A percentile compares a stretch with the other conserved stretches of the same genome.
Evolutionary conservation across 164 flowering plant genomes (phyloP).

Genomic region (Berberis vulgaris): DNA sequence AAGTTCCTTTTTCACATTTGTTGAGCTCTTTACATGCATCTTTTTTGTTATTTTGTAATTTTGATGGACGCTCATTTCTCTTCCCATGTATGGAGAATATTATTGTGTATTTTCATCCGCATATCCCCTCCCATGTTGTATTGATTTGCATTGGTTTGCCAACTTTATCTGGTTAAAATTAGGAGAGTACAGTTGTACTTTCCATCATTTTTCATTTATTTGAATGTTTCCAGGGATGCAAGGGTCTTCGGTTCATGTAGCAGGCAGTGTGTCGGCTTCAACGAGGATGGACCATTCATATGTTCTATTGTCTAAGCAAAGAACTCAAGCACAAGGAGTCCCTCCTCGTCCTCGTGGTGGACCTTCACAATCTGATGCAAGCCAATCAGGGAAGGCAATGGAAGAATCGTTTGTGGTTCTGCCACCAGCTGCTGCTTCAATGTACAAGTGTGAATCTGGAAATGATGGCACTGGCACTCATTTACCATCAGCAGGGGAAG

Average conservation of each 20-base stretch:
- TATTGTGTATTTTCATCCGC: no score
- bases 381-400: constrained; percentile 66
- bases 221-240: constrained; percentile 59
- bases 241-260: constrained; percentile 62
- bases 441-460: constrained; percentile 63
- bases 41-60: no score
- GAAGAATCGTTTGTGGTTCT: constrained; percentile 95
- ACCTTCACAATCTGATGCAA: constrained; percentile 36
- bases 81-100: no score
- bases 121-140: no score
- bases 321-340: constrained; percentile 41
- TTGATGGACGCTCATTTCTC: no score
- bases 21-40: no score
- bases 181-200: no score
- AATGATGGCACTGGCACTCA: constrained; percentile 54
- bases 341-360: constrained; percentile 75
- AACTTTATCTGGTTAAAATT: no score
- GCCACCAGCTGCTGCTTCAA: constrained; percentile 80
- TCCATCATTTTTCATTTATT: background rate
- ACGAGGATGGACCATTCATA: constrained; percentile 89
- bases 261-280: constrained; percentile 63
- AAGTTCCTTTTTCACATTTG: no score
- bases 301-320: constrained; percentile 86
- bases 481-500: constrained; percentile 41
- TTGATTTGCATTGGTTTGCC: no score